Conservation (phyloP, 371 early-diverging fungal species). For the Rhizopus microsporus region DNA sequence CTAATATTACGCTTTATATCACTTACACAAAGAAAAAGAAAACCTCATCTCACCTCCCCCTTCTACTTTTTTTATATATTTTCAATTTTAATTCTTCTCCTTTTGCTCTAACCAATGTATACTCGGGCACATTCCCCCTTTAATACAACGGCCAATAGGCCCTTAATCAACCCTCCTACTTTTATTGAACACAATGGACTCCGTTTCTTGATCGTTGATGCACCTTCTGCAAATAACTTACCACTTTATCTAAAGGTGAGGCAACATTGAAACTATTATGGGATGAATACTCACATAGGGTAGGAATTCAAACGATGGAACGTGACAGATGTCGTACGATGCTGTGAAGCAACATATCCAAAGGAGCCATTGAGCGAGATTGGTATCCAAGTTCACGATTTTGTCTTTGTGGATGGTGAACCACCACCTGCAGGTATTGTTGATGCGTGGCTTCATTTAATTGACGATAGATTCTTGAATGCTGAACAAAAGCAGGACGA, state of each 20-base stretch:
- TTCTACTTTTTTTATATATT: neutral
- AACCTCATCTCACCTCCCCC: neutral
- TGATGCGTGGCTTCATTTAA: conserved; percentile 76
- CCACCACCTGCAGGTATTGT: conserved; percentile 78
- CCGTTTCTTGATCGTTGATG: conserved; percentile 55
- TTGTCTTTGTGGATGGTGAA: conserved; percentile 87
- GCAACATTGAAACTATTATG: conserved; percentile 1
- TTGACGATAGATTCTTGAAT: conserved; percentile 55
- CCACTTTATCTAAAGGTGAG: conserved; percentile 49
- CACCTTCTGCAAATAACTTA: conserved; percentile 51
- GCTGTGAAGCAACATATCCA: conserved; percentile 91
- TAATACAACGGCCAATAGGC: conserved; percentile 18
- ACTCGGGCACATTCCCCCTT: conserved; percentile 17
- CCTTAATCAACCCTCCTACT: conserved; percentile 54
- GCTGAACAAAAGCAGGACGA: conserved; percentile 17
- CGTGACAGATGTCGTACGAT: conserved; percentile 88
- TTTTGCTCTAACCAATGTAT: conserved; percentile 19
- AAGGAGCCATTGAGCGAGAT: conserved; percentile 61
- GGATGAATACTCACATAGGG: neutral
- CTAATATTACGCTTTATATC: no score
- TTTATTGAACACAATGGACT: conserved; percentile 46
- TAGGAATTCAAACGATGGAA: conserved; percentile 56
- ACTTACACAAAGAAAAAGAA: no score
- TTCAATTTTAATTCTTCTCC: neutral
- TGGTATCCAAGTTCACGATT: conserved; percentile 81